Evolutionary conservation across 768 basidiomycete species (phyloP), one percentile per base, ranked within the genome.

Genomic region (Kwoniella dendrophila): DNA sequence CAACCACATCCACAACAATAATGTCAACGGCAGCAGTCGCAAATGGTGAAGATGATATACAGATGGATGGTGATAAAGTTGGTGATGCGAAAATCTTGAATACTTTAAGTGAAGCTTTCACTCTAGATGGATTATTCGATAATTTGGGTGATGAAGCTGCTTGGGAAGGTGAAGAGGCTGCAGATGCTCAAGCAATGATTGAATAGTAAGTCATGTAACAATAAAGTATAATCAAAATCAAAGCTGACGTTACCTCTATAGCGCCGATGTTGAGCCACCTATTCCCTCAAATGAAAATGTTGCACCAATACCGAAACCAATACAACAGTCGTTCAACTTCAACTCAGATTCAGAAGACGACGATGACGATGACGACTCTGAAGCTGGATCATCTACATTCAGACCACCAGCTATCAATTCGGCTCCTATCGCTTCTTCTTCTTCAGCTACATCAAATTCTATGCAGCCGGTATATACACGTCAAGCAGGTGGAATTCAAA

Each of bases 91-190:
- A 90, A 69, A 90, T 96, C 50, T 75, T 96, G 3, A 81, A 80
- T 1, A 80, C 82, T 45, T 85, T 91, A 26, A 86, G 87, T 10
- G 86, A 87, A 60, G 88, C 92, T 2, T 96, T 98, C 72, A 85
- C 88, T 63, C 78, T 89, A 2, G 90, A 85, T 11, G 93, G 88
- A 0, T 79, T 97, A 4, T 93, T 95, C 66, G 86, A 87, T 4
- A 85, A 83, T 40, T 87, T 89, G 0, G 92, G 92, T 73, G 86
- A 86, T 11, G 88, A 87, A n/a, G 90, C 90, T 8, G 90, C 90
- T 62, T 85, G 82, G 40, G 81, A 80, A 10, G 80, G 80, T 1
- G 73, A 75, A 3, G 78, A 76, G 11, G 83, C 79, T 75, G 74
- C 59, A 5, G 67, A 56, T 33, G 63, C 40, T 14, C 70, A 64